Percentiles rank a stretch among this genome's conserved stretches.
Conservation (phyloP, 2,329 filamentous ascomycete genomes). For the Monosporascus cannonballus region DNA sequence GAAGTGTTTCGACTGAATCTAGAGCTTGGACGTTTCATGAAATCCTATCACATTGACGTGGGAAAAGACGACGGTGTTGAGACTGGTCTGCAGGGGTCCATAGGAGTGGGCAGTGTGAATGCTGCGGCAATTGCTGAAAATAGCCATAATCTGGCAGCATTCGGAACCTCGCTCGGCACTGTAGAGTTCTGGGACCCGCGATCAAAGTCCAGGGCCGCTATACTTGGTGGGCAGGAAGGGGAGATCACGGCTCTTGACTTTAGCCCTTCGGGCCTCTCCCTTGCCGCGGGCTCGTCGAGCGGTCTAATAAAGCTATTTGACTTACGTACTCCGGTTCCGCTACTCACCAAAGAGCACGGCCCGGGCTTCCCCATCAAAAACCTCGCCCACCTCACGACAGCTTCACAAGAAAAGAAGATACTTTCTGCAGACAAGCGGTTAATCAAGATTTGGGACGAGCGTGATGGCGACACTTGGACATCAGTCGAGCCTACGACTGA, state of each 20-base stretch:
- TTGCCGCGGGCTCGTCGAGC: slow-evolving; percentile 81
- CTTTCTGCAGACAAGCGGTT: slow-evolving; percentile 90
- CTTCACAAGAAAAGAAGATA: slow-evolving; percentile 77
- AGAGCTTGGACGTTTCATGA: slow-evolving; percentile 89
- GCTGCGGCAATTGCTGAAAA: slow-evolving; percentile 79
- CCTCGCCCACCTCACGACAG: slow-evolving; percentile 64
- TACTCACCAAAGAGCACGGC: slow-evolving; percentile 90
- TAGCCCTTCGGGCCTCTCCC: slow-evolving; percentile 71
- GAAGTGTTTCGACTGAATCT: slow-evolving; percentile 92
- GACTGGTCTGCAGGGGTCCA: slow-evolving; percentile 77
- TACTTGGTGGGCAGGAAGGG: slow-evolving; percentile 61
- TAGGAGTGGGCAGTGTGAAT: slow-evolving; percentile 81
- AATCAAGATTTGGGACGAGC: slow-evolving; percentile 92
- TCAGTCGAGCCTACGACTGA: slow-evolving; percentile 93
- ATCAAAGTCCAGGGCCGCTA: slow-evolving; percentile 72
- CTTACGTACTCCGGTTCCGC: slow-evolving; percentile 76
- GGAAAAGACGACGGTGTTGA: slow-evolving; percentile 73
- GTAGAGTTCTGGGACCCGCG: slow-evolving; percentile 96
- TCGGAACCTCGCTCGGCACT: slow-evolving; percentile 90
- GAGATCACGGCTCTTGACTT: slow-evolving; percentile 88
- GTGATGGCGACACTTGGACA: slow-evolving; percentile 83
- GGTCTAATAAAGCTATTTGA: slow-evolving; percentile 91
- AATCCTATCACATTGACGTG: slow-evolving; percentile 85
- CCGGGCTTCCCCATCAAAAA: slow-evolving; percentile 91
- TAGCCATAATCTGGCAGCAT: slow-evolving; percentile 84